These are phyloP conservation scores for Camelina neglecta DNA, from an alignment of 345 rosid genomes.

Conservation along the genomic window DNA sequence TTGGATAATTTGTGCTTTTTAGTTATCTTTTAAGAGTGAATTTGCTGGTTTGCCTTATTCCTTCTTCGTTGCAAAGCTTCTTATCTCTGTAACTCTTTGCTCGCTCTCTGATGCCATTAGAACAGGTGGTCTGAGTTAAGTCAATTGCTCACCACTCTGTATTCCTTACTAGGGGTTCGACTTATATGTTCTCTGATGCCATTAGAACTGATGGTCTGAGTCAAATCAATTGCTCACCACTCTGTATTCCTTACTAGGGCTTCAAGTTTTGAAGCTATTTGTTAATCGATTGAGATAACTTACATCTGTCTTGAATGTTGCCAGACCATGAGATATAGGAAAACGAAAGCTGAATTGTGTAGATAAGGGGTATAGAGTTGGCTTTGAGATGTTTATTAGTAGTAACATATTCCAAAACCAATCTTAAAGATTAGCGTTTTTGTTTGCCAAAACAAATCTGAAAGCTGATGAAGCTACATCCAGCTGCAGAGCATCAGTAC, in stretches of 20 bases:
- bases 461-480: not conserved
- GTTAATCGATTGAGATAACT: too few relatives aligned
- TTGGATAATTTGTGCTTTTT: slow-evolving; percentile 18
- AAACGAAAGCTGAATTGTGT: too few relatives aligned
- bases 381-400: too few relatives aligned
- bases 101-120: not conserved
- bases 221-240: not conserved
- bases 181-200: not conserved
- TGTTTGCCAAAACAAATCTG: not conserved
- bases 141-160: not conserved
- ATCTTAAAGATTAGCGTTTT: too few relatives aligned
- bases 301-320: too few relatives aligned
- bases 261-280: too few relatives aligned
- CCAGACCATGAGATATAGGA: too few relatives aligned
- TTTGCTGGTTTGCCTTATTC: slow-evolving; percentile 26
- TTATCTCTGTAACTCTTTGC: not conserved
- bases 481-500: too few relatives aligned
- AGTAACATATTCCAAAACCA: too few relatives aligned
- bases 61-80: not conserved
- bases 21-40: not conserved
- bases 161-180: too few relatives aligned
- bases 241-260: too few relatives aligned
- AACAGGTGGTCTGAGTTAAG: not conserved
- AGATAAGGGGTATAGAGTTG: too few relatives aligned
- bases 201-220: not conserved